Conservation (phyloP, 179 eudicot species). For the Carnegiea gigantea region DNA sequence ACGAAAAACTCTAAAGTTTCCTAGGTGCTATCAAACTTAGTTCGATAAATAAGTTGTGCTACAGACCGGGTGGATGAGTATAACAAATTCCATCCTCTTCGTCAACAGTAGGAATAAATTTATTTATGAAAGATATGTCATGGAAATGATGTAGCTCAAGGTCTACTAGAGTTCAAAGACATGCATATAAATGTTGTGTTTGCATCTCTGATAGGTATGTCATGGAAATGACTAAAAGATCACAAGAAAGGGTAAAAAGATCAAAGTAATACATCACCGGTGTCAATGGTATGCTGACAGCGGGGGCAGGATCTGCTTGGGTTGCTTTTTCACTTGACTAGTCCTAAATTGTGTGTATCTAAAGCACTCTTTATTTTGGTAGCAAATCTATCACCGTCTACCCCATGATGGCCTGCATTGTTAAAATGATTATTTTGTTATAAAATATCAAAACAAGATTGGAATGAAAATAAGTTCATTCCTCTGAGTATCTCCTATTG, state of each 20-base stretch:
- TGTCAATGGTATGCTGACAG: too few species aligned
- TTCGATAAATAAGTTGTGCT: too few species aligned
- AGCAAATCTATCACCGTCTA: too few species aligned
- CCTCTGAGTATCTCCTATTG: slow-evolving; percentile 39
- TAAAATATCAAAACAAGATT: not conserved
- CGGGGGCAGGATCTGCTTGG: too few species aligned
- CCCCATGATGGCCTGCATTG: slow-evolving; percentile 56
- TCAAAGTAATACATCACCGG: too few species aligned
- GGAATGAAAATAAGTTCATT: not conserved
- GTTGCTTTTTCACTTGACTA: too few species aligned
- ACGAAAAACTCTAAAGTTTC: not conserved
- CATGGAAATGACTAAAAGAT: slow-evolving; percentile 1
- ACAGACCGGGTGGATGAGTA: slow-evolving; percentile 65
- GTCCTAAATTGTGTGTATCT: too few species aligned
- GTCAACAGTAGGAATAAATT: slow-evolving; percentile 82
- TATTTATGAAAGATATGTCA: slow-evolving; percentile 78
- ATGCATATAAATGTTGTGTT: not conserved
- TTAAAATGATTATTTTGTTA: not conserved
- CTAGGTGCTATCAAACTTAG: too few species aligned
- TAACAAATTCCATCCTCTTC: slow-evolving; percentile 92
- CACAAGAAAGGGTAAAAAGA: not conserved
- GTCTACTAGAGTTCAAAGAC: slow-evolving; percentile 51
- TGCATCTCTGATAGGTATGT: not conserved
- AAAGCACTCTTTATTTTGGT: too few species aligned
- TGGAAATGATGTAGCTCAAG: slow-evolving; percentile 86